Conservation (phyloP, 371 early-diverging fungal species). For the Lichtheimia ramosa region DNA sequence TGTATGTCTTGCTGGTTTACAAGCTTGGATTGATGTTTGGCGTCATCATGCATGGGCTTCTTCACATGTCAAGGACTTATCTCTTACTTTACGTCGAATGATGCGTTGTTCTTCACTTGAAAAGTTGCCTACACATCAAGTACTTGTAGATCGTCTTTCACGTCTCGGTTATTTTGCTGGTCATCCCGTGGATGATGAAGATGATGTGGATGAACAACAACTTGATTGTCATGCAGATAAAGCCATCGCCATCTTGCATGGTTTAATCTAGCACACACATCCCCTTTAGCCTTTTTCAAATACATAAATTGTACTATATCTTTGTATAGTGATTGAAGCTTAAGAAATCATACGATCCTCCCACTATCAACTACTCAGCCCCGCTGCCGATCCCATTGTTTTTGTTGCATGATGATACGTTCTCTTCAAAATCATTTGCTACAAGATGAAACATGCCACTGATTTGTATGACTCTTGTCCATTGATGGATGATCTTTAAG, state of each 20-base stretch:
- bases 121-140: slow-evolving; percentile 30
- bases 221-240: slow-evolving; percentile 18
- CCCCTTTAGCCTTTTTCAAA: not conserved
- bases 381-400: too few relatives aligned
- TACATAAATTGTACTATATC: not conserved
- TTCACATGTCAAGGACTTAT: slow-evolving; percentile 26
- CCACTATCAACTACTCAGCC: too few relatives aligned
- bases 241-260: slow-evolving; percentile 37
- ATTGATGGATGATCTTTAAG: too few relatives aligned
- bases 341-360: too few relatives aligned
- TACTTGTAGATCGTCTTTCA: slow-evolving; percentile 28
- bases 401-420: too few relatives aligned
- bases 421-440: too few relatives aligned
- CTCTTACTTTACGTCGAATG: slow-evolving; percentile 33
- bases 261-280: slow-evolving; percentile 16
- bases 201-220: slow-evolving; percentile 7
- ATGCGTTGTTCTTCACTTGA: slow-evolving; percentile 32
- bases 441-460: too few relatives aligned
- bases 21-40: slow-evolving; percentile 45
- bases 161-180: slow-evolving; percentile 31
- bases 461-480: too few relatives aligned
- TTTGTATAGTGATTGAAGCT: too few relatives aligned
- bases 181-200: slow-evolving; percentile 13
- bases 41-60: slow-evolving; percentile 11
- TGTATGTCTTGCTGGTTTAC: slow-evolving; percentile 31